A percentile compares a stretch with the other conserved stretches of the same genome.
Conservation (phyloP, 2,329 filamentous ascomycete species). For the Penicillium sp. region DNA sequence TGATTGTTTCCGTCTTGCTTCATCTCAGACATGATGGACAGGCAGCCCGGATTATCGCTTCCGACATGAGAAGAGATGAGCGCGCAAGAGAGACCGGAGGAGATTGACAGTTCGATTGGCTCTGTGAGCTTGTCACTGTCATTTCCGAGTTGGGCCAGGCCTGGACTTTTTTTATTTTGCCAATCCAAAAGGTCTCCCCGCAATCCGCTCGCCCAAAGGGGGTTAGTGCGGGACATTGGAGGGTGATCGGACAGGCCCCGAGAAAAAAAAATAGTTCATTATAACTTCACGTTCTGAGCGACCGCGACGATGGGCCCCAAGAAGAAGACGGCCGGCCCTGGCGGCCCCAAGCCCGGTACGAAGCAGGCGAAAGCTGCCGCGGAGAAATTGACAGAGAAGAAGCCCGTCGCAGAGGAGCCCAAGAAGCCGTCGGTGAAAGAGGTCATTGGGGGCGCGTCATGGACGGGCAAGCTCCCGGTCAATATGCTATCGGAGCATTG, state of each 20-base stretch:
- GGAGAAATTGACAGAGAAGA: slow-evolving; percentile 28
- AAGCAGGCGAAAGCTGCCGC: slow-evolving; percentile 38
- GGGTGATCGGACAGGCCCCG: slow-evolving; percentile 9
- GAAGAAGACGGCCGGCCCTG: slow-evolving; percentile 36
- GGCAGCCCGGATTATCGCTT: not conserved
- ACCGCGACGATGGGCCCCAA: slow-evolving; percentile 35
- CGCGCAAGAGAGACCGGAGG: not conserved
- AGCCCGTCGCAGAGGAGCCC: slow-evolving; percentile 37
- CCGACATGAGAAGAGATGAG: not conserved
- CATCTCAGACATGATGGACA: slow-evolving; percentile 4
- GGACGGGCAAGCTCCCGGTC: slow-evolving; percentile 94
- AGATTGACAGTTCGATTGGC: too few species aligned
- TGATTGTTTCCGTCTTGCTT: slow-evolving; percentile 1
- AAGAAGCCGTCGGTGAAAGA: slow-evolving; percentile 62
- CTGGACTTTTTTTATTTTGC: not conserved
- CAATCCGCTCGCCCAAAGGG: slow-evolving; percentile 17
- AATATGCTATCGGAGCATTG: slow-evolving; percentile 92
- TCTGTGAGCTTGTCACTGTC: too few species aligned
- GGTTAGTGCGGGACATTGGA: slow-evolving; percentile 28
- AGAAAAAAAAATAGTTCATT: not conserved
- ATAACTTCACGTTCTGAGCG: slow-evolving; percentile 4
- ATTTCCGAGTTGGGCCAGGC: too few species aligned
- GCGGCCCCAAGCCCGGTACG: slow-evolving; percentile 36
- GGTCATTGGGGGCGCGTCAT: slow-evolving; percentile 87
- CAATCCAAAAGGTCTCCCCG: slow-evolving; percentile 12